Base-by-base conservation (phyloP, 306 rosid genomes). In the Malus orientalis region DNA sequence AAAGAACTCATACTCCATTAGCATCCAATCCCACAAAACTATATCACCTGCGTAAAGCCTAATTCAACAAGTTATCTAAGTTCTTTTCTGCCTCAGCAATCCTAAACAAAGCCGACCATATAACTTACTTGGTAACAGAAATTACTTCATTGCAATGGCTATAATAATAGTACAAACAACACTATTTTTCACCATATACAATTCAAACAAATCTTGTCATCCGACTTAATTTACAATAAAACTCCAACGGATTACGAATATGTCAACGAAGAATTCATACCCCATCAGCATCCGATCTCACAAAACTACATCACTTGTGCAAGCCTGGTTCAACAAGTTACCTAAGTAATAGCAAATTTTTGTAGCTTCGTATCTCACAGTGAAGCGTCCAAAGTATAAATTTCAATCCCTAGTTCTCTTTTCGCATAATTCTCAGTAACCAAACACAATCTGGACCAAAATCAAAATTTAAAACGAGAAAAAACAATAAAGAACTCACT, bases 11-110 rank as follows among this genome's bases (percentile, higher is more conserved):
- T 64, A 19, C 69, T 64, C 23, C n/a, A 32, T 32, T 63, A 63
- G 44, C 19, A 29, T 63, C 22, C 68, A 30, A 63, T 63, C 40
- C 16, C 60, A 27, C 40, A 16, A 70, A 29, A 70, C 10, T 19
- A 30, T 1, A 61, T 25, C 67, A 61, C 19, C n/a, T 61, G 4
- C 6, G 67, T 27, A 27, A 13, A 15, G 20, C 55, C 55, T 5
- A 51, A 51, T 51, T 51, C 55, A 51, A 51, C 55, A 51, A 51
- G 20, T 51, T 51, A 51, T 51, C 98, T 33, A 96, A 85, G 87
- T 96, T 96, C 69, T 92, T 97, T 81, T 96, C 99, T 0, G 98
- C 98, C 75, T 96, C 99, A 75, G 98, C 97, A 85, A 92, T 92
- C 88, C 99, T 96, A 44, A 61, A 81, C 70, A 79, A 64, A 76